Base-by-base conservation (phyloP, 2,329 filamentous ascomycete genomes). In the Diaporthe vexans region DNA sequence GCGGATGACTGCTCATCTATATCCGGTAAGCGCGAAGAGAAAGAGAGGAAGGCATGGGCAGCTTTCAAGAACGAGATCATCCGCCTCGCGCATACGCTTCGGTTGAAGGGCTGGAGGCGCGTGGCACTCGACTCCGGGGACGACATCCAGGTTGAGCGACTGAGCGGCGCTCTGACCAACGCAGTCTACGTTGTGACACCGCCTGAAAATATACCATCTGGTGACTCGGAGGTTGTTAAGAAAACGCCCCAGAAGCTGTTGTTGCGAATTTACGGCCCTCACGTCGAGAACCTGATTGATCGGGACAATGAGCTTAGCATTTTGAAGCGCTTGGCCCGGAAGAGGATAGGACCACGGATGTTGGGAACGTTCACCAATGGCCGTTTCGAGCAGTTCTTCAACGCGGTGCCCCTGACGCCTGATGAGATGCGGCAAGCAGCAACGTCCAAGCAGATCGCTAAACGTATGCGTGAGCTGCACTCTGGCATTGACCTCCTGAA, bases 251-350 rank as follows among this genome's bases (percentile, higher is more conserved):
- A 84, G 4, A 98, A 97, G 82, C 87, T 99, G 2, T 88, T 99
- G 0, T 88, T 99, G 24, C 93, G 97, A 52, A 93, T 99, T 74
- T 99, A 99, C 79, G 97, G 97, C 0, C 95, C 96, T 0, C 94
- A 98, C 80, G 96, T 97, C 3, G 96, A 98, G 80, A 95, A 98
- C 82, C 89, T 99, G 57, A 99, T 99, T 79, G 96, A 99, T 81
- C 91, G 97, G 75, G 94, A 98, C 73, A 94, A 93, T 33, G 97
- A 99, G 82, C 87, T 99, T 21, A 91, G 92, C 75, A 97, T 98
- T 65, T 88, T 99, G 24, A 91, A 93, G 74, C 93, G 97, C 56
- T 89, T 99, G 43, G 95, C 94, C 3, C 92, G 94, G 72, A 98
- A 98, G 87, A 95, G 93, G 78, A 99, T 99, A 77, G 97, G 97